phyloP scores from a whole-genome alignment of 441 rosid genomes.

The Erodium trifolium region DNA sequence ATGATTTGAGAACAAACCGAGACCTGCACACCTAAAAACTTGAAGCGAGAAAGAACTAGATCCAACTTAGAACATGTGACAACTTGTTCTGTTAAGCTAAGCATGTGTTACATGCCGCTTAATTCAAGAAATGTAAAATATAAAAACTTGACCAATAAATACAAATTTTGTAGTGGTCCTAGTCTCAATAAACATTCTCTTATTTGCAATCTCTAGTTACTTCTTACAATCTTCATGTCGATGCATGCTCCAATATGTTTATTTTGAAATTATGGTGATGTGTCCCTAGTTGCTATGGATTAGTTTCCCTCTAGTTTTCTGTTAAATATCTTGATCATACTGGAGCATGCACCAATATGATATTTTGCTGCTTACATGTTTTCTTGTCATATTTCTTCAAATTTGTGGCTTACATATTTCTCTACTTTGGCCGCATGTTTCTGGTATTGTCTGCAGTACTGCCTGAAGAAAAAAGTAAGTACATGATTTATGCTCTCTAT shows the following conservation, averaged over 20 bases:
- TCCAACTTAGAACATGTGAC: background rate
- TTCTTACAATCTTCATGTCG: background rate
- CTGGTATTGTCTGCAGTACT: constrained; percentile 52
- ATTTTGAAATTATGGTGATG: background rate
- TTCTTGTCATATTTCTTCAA: background rate
- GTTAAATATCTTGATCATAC: background rate
- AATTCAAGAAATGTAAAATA: background rate
- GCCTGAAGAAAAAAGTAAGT: constrained; percentile 89
- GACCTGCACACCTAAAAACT: background rate
- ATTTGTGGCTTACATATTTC: constrained; percentile 12
- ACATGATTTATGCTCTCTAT: constrained; percentile 19
- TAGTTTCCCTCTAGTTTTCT: background rate
- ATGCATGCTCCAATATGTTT: background rate
- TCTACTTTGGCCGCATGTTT: constrained; percentile 33
- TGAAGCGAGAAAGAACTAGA: background rate
- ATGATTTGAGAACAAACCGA: background rate
- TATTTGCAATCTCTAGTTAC: background rate
- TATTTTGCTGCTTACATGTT: constrained; percentile 4
- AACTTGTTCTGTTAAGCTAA: background rate
- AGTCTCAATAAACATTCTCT: background rate
- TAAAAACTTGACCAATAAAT: background rate
- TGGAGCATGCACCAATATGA: background rate
- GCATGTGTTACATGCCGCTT: background rate
- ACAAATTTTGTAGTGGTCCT: background rate
- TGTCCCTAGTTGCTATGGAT: background rate